phyloP scores from a whole-genome alignment of 345 rosid genomes.

The rapeseed (Brassica napus) region Da-Ae NC_063444.1:2066501-2067000 shows the following conservation, averaged over 20 bases:
- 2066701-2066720: neutral
- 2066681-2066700: neutral
- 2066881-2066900: conserved; percentile 82
- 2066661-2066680: conserved; percentile 12
- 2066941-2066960: conserved; percentile 88
- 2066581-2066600: too few species aligned
- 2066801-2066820: neutral
- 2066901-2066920: conserved; percentile 78
- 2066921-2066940: conserved; percentile 83
- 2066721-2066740: neutral
- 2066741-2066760: too few species aligned
- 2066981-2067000: conserved; percentile 78
- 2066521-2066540: conserved; percentile 53
- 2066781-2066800: neutral
- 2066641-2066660: conserved; percentile 62
- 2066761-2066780: too few species aligned
- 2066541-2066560: conserved; percentile 39
- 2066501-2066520: conserved; percentile 73
- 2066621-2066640: conserved; percentile 67
- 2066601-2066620: conserved; percentile 34
- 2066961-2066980: conserved; percentile 75
- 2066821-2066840: neutral
- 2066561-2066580: too few species aligned
- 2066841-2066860: too few species aligned
- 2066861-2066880: too few species aligned